Conservation (phyloP, 1,284 basidiomycete genomes). For the Ustilago shanxiensis region DNA sequence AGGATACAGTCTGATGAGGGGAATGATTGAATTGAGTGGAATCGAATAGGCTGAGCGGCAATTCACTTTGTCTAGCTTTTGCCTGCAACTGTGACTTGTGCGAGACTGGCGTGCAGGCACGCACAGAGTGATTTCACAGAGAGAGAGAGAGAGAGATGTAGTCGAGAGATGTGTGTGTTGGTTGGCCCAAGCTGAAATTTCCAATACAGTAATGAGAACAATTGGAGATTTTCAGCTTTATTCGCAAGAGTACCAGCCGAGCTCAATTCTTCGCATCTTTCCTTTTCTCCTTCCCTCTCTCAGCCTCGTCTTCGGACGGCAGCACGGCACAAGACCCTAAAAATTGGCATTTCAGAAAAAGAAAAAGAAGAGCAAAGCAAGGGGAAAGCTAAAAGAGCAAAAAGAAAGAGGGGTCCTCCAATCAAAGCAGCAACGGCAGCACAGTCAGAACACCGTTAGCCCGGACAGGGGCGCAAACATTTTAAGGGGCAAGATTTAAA, state of each 20-base stretch:
- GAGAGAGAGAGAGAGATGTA: too few relatives aligned
- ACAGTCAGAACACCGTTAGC: too few relatives aligned
- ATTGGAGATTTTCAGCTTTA: neutral
- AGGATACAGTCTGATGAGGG: neutral
- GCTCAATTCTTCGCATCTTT: neutral
- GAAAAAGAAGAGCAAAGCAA: neutral
- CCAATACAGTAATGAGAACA: neutral
- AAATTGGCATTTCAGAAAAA: conserved; percentile 7
- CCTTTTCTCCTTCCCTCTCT: neutral
- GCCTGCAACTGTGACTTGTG: neutral
- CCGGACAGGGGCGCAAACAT: too few relatives aligned
- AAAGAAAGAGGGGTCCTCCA: conserved; percentile 13
- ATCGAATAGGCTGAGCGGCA: too few relatives aligned
- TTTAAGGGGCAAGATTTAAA: too few relatives aligned
- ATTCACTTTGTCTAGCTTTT: too few relatives aligned
- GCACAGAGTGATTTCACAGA: neutral
- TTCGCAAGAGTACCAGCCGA: neutral
- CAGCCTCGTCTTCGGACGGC: neutral
- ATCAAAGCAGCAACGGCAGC: conserved; percentile 3
- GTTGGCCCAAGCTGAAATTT: conserved; percentile 6
- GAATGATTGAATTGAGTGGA: too few relatives aligned
- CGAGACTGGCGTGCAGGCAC: neutral
- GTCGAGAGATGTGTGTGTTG: conserved; percentile 6
- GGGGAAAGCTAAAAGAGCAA: conserved; percentile 4
- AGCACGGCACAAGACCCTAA: neutral